Evolutionary conservation across 2,329 filamentous ascomycete genomes (phyloP).

Genomic region (Biscogniauxia mediterranea): DNA sequence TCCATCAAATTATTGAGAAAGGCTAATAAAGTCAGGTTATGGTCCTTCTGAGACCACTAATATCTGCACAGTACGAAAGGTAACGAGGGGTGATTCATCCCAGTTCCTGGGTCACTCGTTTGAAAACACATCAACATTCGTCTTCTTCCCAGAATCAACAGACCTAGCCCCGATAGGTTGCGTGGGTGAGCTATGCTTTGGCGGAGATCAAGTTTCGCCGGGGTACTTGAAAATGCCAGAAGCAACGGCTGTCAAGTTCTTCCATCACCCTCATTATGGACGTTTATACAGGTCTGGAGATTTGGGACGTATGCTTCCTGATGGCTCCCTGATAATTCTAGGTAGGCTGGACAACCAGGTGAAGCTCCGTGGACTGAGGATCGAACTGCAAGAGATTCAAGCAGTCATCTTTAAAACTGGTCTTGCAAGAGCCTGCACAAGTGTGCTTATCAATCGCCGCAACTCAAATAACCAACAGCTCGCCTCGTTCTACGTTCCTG

Average conservation of each 20-base stretch:
- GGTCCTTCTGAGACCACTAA: slow-evolving; percentile 86
- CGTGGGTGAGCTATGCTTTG: slow-evolving; percentile 82
- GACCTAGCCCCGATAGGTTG: slow-evolving; percentile 65
- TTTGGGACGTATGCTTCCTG: slow-evolving; percentile 72
- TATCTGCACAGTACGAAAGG: slow-evolving; percentile 73
- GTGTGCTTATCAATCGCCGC: slow-evolving; percentile 52
- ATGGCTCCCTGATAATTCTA: slow-evolving; percentile 71
- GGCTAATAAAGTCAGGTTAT: slow-evolving; percentile 50
- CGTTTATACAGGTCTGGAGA: slow-evolving; percentile 82
- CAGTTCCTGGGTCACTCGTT: slow-evolving; percentile 77
- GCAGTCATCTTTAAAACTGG: slow-evolving; percentile 53
- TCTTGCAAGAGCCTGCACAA: slow-evolving; percentile 60
- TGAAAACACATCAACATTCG: slow-evolving; percentile 71
- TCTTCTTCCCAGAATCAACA: slow-evolving; percentile 49
- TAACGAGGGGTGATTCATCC: slow-evolving; percentile 56
- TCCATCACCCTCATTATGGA: slow-evolving; percentile 66
- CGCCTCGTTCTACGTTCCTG: slow-evolving; percentile 67
- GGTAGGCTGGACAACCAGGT: slow-evolving; percentile 77
- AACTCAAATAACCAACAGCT: slow-evolving; percentile 50
- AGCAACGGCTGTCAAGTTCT: slow-evolving; percentile 64
- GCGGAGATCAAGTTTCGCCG: slow-evolving; percentile 74
- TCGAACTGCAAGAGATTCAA: slow-evolving; percentile 77
- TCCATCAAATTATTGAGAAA: not conserved
- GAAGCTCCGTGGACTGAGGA: slow-evolving; percentile 76
- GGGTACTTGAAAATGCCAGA: slow-evolving; percentile 66